Evolutionary conservation across 768 basidiomycete genomes (phyloP).

Genomic region (Clavaria fumosa): DNA sequence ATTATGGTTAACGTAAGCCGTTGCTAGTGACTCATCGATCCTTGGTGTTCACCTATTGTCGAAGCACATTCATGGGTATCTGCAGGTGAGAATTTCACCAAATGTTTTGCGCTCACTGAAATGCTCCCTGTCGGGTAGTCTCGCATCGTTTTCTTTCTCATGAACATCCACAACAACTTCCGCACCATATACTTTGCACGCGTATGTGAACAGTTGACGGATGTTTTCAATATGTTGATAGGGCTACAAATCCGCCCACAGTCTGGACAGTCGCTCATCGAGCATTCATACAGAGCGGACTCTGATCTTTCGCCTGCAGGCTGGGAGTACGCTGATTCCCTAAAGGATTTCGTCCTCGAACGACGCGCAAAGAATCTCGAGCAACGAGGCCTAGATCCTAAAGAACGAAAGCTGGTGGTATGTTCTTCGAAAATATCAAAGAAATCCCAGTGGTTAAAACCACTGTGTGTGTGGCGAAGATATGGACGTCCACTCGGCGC

Average conservation of each 20-base stretch:
- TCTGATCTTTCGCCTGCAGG: slow-evolving; percentile 91
- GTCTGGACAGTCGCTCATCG: slow-evolving; percentile 97
- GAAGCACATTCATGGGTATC: slow-evolving; percentile 76
- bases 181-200: slow-evolving; percentile 94
- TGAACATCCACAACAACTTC: slow-evolving; percentile 95
- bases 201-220: slow-evolving; percentile 29
- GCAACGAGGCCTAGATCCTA: slow-evolving; percentile 48
- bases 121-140: slow-evolving; percentile 35
- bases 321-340: slow-evolving; percentile 83
- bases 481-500: slow-evolving; percentile 93
- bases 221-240: background rate
- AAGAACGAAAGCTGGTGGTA: slow-evolving; percentile 53
- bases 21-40: background rate
- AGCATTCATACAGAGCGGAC: slow-evolving; percentile 98
- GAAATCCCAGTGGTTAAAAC: background rate
- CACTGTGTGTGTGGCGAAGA: slow-evolving; percentile 27
- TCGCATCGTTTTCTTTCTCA: slow-evolving; percentile 93
- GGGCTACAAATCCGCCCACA: slow-evolving; percentile 22
- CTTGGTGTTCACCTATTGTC: background rate
- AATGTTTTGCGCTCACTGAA: background rate
- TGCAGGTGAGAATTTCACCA: slow-evolving; percentile 37
- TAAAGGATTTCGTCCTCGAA: slow-evolving; percentile 83
- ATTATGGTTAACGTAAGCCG: slow-evolving; percentile 78
- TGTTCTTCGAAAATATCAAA: too few relatives aligned
- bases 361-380: slow-evolving; percentile 64